Conservation (phyloP, 2,329 filamentous ascomycete genomes). For the Botrytis hyacinthi region DNA sequence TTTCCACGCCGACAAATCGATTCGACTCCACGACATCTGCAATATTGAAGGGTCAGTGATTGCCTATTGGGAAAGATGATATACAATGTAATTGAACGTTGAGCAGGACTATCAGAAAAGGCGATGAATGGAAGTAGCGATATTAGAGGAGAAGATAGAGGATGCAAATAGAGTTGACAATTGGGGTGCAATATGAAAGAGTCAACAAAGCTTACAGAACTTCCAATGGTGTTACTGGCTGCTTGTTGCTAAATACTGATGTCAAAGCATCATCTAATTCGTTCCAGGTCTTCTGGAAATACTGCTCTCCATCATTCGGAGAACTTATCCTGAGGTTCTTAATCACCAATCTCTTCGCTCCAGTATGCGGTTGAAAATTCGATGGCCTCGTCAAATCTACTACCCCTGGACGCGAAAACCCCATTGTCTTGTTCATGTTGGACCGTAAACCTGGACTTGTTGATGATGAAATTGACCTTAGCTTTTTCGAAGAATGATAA, state of each 20-base stretch:
- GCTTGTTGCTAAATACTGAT: constrained; percentile 66
- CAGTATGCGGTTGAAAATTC: constrained; percentile 68
- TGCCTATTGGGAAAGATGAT: not conserved
- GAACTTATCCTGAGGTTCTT: constrained; percentile 77
- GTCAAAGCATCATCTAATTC: constrained; percentile 72
- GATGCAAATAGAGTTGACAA: not conserved
- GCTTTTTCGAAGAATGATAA: constrained; percentile 58
- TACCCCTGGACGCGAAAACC: constrained; percentile 24
- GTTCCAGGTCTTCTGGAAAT: constrained; percentile 72
- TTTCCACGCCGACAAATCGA: constrained; percentile 81
- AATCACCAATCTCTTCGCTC: constrained; percentile 84
- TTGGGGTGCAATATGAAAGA: not conserved
- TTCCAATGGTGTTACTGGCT: constrained; percentile 73
- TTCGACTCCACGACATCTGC: constrained; percentile 77
- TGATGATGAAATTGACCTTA: constrained; percentile 67
- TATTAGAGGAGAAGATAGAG: not conserved
- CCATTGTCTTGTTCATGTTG: constrained; percentile 32
- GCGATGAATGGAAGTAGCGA: not conserved
- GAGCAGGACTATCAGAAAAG: not conserved
- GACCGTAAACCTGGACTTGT: constrained; percentile 22
- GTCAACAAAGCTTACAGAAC: constrained; percentile 49
- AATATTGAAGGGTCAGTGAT: not conserved
- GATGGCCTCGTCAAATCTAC: constrained; percentile 34
- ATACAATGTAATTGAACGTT: not conserved
- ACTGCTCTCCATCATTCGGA: constrained; percentile 64